A percentile compares a stretch with the other conserved stretches of the same genome.
phyloP scores from a whole-genome alignment of 1,139 yeast genomes.

The Candida smagusa region DNA sequence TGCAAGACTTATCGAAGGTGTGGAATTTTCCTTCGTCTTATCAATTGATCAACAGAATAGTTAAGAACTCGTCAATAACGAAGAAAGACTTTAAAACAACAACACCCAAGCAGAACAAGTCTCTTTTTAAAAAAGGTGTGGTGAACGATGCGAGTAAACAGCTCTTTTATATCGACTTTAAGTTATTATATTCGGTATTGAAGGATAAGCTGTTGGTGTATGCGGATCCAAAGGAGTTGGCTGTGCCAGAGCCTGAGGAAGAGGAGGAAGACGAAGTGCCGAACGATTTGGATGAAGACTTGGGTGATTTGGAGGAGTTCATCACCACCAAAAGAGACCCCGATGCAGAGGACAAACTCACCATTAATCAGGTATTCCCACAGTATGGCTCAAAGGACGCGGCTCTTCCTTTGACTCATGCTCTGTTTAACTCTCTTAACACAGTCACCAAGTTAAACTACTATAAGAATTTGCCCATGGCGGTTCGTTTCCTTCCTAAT shows the following conservation, averaged over 20 bases:
- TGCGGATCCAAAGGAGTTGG: slow-evolving; percentile 5
- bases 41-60: slow-evolving; percentile 31
- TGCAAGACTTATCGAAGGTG: slow-evolving; percentile 30
- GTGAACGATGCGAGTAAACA: slow-evolving; percentile 16
- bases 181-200: slow-evolving; percentile 17
- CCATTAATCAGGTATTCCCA: slow-evolving; percentile 41
- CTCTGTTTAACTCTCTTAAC: slow-evolving; percentile 36
- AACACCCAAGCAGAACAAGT: slow-evolving; percentile 18
- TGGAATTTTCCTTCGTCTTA: slow-evolving; percentile 47
- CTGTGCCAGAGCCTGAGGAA: not conserved
- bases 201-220: slow-evolving; percentile 18
- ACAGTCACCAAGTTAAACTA: slow-evolving; percentile 35
- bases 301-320: slow-evolving; percentile 7
- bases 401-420: slow-evolving; percentile 28
- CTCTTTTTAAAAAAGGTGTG: slow-evolving; percentile 18
- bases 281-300: not conserved
- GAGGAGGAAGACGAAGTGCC: slow-evolving; percentile 5
- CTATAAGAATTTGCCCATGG: slow-evolving; percentile 24
- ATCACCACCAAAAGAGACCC: slow-evolving; percentile 1
- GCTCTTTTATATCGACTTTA: slow-evolving; percentile 29
- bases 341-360: slow-evolving; percentile 22
- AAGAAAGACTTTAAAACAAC: slow-evolving; percentile 20
- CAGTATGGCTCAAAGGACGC: slow-evolving; percentile 36
- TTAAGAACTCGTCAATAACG: slow-evolving; percentile 20
- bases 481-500: slow-evolving; percentile 23